phyloP scores from a whole-genome alignment of 1,284 basidiomycete species.

The Microbotryum lychnidis-dioicae region DNA sequence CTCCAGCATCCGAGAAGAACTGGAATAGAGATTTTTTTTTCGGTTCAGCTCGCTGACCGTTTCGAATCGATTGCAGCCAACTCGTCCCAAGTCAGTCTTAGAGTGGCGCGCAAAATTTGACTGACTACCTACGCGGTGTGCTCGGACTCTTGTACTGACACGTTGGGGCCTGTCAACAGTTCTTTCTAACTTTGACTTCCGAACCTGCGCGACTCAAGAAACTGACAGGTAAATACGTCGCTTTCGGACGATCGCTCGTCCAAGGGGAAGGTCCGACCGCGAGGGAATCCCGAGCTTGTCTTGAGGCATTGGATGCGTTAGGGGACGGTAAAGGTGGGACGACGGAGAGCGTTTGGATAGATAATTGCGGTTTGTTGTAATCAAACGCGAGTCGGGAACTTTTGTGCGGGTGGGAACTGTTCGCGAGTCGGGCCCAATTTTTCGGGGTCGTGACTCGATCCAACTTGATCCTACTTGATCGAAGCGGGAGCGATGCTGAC shows the following conservation, averaged over 20 bases:
- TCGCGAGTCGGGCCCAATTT: neutral
- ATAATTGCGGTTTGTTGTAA: conserved; percentile 5
- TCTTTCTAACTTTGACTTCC: conserved; percentile 47
- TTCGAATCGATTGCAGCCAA: conserved; percentile 9
- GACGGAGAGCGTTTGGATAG: conserved; percentile 45
- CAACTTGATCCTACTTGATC: neutral
- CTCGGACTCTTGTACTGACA: neutral
- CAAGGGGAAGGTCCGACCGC: neutral
- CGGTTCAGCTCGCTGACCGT: no score
- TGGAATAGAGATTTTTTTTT: no score
- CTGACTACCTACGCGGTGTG: no score
- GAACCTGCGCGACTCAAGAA: conserved; percentile 44
- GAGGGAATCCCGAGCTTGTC: conserved; percentile 2
- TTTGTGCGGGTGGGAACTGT: no score
- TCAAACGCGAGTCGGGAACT: no score
- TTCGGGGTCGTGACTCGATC: neutral
- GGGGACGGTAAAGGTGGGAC: conserved; percentile 43
- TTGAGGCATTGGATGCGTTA: conserved; percentile 41
- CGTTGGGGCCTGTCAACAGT: conserved; percentile 36
- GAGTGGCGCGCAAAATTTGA: no score
- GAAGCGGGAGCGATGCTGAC: neutral
- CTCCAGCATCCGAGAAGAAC: no score
- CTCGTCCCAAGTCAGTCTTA: conserved; percentile 25
- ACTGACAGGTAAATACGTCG: conserved; percentile 48
- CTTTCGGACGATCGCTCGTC: conserved; percentile 43